A percentile compares a stretch with the other conserved stretches of the same genome.
Conservation (phyloP, 257 asterid genomes). For the Capsicum baccatum region DNA sequence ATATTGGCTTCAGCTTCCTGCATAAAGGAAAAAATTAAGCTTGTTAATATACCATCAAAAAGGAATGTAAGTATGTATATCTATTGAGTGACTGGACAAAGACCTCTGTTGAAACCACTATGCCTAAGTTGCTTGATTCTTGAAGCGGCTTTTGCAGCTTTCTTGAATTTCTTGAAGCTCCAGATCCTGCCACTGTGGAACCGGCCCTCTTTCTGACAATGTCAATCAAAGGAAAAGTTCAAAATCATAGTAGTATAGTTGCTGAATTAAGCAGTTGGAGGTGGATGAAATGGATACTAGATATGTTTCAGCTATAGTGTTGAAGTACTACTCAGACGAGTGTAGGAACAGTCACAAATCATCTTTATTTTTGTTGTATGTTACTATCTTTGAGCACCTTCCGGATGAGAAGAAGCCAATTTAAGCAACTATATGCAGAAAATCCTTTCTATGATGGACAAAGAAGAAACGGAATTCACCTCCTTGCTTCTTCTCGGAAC, state of each 20-base stretch:
- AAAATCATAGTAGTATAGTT: neutral
- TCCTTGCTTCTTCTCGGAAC: slow-evolving; percentile 74
- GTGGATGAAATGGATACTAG: neutral
- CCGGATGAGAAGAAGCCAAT: neutral
- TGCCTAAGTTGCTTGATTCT: slow-evolving; percentile 54
- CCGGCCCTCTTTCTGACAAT: slow-evolving; percentile 62
- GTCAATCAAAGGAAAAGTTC: neutral
- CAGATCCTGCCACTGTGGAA: slow-evolving; percentile 42
- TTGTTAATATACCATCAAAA: slow-evolving; percentile 9
- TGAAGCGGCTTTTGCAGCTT: slow-evolving; percentile 55
- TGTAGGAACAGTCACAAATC: neutral
- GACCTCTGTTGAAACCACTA: slow-evolving; percentile 63
- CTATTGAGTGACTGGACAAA: slow-evolving; percentile 28
- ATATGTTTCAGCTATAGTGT: neutral
- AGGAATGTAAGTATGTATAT: neutral
- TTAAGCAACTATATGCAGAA: slow-evolving; percentile 3
- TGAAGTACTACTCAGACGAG: slow-evolving; percentile 11
- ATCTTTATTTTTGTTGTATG: neutral
- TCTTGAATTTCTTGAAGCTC: slow-evolving; percentile 58
- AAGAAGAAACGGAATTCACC: slow-evolving; percentile 42
- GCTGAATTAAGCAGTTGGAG: neutral
- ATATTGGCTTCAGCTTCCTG: slow-evolving; percentile 54
- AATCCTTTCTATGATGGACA: neutral
- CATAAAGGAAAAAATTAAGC: slow-evolving; percentile 2
- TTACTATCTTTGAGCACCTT: neutral